phyloP scores from a whole-genome alignment of 352 stramenopile species.

The Plasmopara viticola region DNA sequence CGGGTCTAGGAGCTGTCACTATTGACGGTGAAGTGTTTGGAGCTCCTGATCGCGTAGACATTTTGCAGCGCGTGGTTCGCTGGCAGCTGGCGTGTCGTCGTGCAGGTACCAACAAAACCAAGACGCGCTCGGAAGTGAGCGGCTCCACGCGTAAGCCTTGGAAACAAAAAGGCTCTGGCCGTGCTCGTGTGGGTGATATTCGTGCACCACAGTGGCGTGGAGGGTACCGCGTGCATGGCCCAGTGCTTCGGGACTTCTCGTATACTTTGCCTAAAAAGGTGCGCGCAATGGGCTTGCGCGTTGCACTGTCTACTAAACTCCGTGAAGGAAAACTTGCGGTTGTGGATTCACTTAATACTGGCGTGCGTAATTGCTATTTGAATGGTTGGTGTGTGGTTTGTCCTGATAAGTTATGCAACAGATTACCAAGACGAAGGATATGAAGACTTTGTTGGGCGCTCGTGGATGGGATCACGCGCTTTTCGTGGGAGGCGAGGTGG shows the following conservation, averaged over 20 bases:
- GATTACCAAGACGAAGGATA: constrained; percentile 81
- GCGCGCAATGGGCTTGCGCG: constrained; percentile 77
- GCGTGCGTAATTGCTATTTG: constrained; percentile 35
- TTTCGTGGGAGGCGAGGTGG: constrained; percentile 72
- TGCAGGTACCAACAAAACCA: constrained; percentile 85
- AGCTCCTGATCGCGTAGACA: constrained; percentile 71
- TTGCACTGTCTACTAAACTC: constrained; percentile 82
- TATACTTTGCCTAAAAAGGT: constrained; percentile 87
- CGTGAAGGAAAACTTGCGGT: constrained; percentile 82
- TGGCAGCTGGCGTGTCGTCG: constrained; percentile 83
- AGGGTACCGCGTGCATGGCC: constrained; percentile 78
- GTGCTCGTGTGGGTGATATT: constrained; percentile 84
- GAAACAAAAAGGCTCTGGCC: constrained; percentile 85
- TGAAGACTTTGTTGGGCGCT: constrained; percentile 72
- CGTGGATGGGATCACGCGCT: constrained; percentile 84
- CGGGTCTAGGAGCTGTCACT: constrained; percentile 39
- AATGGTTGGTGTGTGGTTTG: constrained; percentile 1
- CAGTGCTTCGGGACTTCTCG: constrained; percentile 81
- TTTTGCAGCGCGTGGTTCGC: constrained; percentile 83
- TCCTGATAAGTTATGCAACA: constrained; percentile 15
- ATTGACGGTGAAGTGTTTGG: constrained; percentile 72
- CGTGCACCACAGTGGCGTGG: constrained; percentile 79
- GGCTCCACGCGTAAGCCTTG: constrained; percentile 84
- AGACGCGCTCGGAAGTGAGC: constrained; percentile 83
- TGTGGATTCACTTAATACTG: constrained; percentile 66